phyloP scores from a whole-genome alignment of 1,139 yeast species.

The Scheffersomyces segobiensis region DNA sequence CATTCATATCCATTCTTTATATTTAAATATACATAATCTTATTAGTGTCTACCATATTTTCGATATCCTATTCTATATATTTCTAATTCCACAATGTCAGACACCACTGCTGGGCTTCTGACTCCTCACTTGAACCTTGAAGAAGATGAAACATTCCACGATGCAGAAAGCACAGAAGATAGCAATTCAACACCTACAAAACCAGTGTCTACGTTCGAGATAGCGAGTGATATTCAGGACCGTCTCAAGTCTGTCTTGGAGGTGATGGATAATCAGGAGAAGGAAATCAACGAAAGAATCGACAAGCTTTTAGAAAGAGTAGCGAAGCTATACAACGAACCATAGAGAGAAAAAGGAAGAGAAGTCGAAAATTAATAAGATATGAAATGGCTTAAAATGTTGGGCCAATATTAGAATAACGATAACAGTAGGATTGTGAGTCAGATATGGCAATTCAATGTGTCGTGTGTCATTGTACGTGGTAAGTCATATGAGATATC shows the following conservation, averaged over 20 bases:
- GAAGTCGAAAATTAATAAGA: no score
- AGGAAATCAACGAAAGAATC: slow-evolving; percentile 29
- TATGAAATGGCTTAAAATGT: no score
- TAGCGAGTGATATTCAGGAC: slow-evolving; percentile 50
- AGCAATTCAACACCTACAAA: slow-evolving; percentile 5
- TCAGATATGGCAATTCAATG: no score
- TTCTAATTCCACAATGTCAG: no score
- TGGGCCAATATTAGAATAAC: no score
- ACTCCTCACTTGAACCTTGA: slow-evolving; percentile 13
- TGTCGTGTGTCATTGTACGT: no score
- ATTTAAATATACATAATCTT: no score
- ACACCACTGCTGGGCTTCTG: slow-evolving; percentile 11
- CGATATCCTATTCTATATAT: no score
- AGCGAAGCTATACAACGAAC: slow-evolving; percentile 17
- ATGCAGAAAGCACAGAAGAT: slow-evolving; percentile 1
- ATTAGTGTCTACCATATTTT: no score
- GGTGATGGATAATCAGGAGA: slow-evolving; percentile 27
- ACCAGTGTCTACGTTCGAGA: slow-evolving; percentile 48
- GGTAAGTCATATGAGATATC: no score
- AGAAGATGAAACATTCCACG: slow-evolving; percentile 7
- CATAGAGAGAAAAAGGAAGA: neutral
- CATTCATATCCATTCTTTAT: no score
- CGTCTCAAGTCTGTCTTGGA: slow-evolving; percentile 34
- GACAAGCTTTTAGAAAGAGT: slow-evolving; percentile 25
- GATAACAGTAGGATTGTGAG: no score